These are phyloP conservation scores for Babesia bovis DNA, from an alignment of 169 alveolate species.

Conservation along the genomic window DNA sequence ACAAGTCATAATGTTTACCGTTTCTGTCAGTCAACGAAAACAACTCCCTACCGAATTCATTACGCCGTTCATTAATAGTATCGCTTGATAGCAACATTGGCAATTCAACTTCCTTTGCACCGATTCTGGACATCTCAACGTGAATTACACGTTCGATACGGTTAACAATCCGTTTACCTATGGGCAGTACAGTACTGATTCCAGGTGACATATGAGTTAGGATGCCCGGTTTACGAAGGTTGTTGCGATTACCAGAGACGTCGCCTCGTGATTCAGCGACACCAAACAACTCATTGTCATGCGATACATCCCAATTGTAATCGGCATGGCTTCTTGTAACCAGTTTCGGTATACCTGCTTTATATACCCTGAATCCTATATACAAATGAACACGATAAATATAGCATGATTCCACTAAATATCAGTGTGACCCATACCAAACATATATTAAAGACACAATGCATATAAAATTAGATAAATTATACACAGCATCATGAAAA, in stretches of 20 bases:
- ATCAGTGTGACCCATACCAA: no score
- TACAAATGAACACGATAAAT: neutral
- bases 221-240: constrained; percentile 37
- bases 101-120: constrained; percentile 39
- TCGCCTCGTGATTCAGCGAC: constrained; percentile 47
- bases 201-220: constrained; percentile 46
- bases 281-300: constrained; percentile 1
- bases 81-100: constrained; percentile 50
- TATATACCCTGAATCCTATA: neutral
- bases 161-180: constrained; percentile 38
- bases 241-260: neutral
- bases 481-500: no score
- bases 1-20: constrained; percentile 5
- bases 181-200: constrained; percentile 35
- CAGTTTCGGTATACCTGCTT: neutral
- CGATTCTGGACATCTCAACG: constrained; percentile 54
- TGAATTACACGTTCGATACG: constrained; percentile 42
- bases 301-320: neutral
- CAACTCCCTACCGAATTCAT: constrained; percentile 38
- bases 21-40: constrained; percentile 24
- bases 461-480: neutral
- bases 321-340: neutral
- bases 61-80: constrained; percentile 3
- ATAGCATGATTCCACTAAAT: constrained; percentile 25
- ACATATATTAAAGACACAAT: neutral